Evolutionary conservation across 768 basidiomycete genomes (phyloP).

Genomic region (Tricholoma furcatifolium): DNA sequence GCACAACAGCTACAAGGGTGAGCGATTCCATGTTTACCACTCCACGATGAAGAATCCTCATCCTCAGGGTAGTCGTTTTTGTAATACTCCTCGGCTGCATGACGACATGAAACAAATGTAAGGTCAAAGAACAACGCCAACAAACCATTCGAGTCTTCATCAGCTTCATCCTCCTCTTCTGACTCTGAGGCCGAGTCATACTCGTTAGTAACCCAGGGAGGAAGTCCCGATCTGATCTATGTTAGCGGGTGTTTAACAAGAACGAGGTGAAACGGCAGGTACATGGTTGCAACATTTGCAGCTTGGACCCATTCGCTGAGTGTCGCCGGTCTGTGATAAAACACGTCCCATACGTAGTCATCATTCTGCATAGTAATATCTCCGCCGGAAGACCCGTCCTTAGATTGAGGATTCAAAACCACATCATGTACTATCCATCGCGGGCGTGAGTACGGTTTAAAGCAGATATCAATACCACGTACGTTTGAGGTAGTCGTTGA

Average conservation of each 20-base stretch:
- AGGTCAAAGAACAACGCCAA: neutral
- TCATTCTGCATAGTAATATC: constrained; percentile 21
- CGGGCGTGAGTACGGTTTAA: neutral
- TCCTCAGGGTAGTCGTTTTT: constrained; percentile 86
- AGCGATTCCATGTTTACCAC: constrained; percentile 26
- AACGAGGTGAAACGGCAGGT: constrained; percentile 20
- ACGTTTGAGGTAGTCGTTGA: constrained; percentile 75
- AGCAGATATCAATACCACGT: constrained; percentile 16
- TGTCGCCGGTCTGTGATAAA: constrained; percentile 67
- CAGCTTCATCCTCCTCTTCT: constrained; percentile 71
- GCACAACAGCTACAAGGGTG: neutral
- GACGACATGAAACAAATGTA: neutral
- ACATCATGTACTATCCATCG: constrained; percentile 30
- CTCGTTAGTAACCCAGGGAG: constrained; percentile 50
- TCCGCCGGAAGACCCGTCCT: constrained; percentile 3
- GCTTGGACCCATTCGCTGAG: constrained; percentile 59
- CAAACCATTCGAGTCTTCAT: constrained; percentile 83
- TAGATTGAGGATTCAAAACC: constrained; percentile 6
- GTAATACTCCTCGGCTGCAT: constrained; percentile 76
- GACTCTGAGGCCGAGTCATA: constrained; percentile 65
- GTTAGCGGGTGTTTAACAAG: constrained; percentile 5
- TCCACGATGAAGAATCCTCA: constrained; percentile 41
- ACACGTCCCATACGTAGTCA: constrained; percentile 86
- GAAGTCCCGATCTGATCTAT: constrained; percentile 57
- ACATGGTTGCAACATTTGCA: constrained; percentile 65